phyloP scores from a whole-genome alignment of 495 filamentous ascomycete genomes.

The Diplogelasinospora grovesii region DNA sequence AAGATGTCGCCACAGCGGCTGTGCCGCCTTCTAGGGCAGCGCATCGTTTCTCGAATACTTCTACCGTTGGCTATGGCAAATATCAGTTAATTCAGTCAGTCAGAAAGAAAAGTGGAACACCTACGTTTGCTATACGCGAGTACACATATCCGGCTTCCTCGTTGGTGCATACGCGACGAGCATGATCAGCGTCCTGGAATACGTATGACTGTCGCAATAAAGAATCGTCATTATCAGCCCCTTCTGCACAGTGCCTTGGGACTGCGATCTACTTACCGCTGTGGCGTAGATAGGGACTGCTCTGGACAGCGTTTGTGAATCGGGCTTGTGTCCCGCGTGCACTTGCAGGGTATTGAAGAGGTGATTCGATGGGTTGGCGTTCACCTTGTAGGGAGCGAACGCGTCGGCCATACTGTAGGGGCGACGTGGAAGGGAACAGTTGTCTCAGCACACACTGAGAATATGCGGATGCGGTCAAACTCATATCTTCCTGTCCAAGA shows the following conservation, averaged over 20 bases:
- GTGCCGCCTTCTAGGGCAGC: slow-evolving; percentile 93
- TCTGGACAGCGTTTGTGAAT: slow-evolving; percentile 79
- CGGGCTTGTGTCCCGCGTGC: slow-evolving; percentile 86
- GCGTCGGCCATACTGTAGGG: no score
- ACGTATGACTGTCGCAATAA: slow-evolving; percentile 61
- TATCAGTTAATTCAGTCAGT: background rate
- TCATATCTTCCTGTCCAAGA: no score
- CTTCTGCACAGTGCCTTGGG: no score
- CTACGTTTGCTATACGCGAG: slow-evolving; percentile 95
- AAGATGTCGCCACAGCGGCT: slow-evolving; percentile 82
- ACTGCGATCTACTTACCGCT: slow-evolving; percentile 60
- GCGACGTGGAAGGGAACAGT: no score
- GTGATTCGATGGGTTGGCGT: no score
- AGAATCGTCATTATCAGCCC: slow-evolving; percentile 6
- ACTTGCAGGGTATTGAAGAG: slow-evolving; percentile 97
- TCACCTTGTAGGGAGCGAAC: no score
- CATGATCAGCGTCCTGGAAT: slow-evolving; percentile 97
- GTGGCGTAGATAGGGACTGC: slow-evolving; percentile 97
- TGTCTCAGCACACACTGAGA: no score
- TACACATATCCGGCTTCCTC: slow-evolving; percentile 99
- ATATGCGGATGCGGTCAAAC: no score
- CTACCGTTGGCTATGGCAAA: slow-evolving; percentile 89
- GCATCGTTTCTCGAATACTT: slow-evolving; percentile 96
- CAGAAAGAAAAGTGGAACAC: background rate
- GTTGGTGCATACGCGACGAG: slow-evolving; percentile 90